Evolutionary conservation across 345 rosid genomes (phyloP).

Genomic region (Turnera subulata): DNA sequence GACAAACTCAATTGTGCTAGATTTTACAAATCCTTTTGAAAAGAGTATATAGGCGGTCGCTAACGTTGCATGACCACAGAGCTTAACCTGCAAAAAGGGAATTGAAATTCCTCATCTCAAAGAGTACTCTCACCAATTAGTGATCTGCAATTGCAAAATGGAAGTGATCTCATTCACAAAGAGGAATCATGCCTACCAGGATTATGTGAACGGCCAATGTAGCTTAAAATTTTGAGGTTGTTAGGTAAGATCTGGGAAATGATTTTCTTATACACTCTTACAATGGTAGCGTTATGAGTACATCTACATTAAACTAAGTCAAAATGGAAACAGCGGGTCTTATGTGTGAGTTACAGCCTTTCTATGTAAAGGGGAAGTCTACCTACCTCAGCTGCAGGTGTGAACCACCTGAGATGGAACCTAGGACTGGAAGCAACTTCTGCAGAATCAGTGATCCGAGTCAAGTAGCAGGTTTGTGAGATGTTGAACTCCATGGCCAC

Average conservation of each 20-base stretch:
- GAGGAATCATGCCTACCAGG: too few species aligned
- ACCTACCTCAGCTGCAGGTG: conserved; percentile 21
- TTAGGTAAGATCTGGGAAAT: too few species aligned
- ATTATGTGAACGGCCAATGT: too few species aligned
- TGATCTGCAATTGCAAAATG: background rate
- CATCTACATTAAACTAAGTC: too few species aligned
- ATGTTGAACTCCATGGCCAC: conserved; percentile 27
- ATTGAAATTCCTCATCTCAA: background rate
- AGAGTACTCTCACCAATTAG: background rate
- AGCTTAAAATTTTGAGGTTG: too few species aligned
- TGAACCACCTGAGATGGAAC: conserved; percentile 25
- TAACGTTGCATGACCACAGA: conserved; percentile 87
- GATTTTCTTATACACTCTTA: too few species aligned
- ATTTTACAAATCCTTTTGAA: conserved; percentile 41
- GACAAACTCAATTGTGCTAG: conserved; percentile 54
- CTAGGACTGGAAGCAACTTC: conserved; percentile 12
- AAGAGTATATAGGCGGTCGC: conserved; percentile 75
- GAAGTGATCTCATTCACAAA: too few species aligned
- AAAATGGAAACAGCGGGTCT: background rate
- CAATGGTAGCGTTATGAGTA: too few species aligned
- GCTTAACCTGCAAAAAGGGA: conserved; percentile 43
- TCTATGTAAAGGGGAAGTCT: background rate
- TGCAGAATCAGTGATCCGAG: background rate
- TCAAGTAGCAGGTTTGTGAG: conserved; percentile 15
- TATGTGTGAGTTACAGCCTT: background rate